A percentile compares a stretch with the other conserved stretches of the same genome.
Conservation (phyloP, 2,329 filamentous ascomycete species). For the Stachybotrys chlorohalonatus region DNA sequence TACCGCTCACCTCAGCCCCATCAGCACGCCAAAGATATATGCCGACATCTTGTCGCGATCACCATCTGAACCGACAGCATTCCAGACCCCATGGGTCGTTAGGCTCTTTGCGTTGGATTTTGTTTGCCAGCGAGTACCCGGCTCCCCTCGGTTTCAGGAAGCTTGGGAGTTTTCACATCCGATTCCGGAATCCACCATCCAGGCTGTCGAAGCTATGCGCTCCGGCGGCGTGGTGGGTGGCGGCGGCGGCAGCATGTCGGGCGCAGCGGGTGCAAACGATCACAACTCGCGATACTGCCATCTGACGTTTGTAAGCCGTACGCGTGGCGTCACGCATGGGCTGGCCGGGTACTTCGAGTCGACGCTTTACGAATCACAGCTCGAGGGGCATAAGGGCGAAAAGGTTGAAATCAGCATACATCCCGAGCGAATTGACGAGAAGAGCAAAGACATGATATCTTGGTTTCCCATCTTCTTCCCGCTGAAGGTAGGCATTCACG, state of each 20-base stretch:
- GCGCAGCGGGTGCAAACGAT: constrained; percentile 75
- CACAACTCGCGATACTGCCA: constrained; percentile 81
- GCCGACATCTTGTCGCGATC: constrained; percentile 64
- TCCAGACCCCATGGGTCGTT: constrained; percentile 90
- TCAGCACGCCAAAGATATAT: constrained; percentile 77
- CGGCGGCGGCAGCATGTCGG: constrained; percentile 63
- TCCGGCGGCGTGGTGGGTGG: constrained; percentile 57
- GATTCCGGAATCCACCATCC: constrained; percentile 49
- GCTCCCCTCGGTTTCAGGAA: constrained; percentile 56
- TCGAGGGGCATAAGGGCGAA: constrained; percentile 22
- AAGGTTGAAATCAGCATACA: constrained; percentile 86
- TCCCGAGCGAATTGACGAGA: constrained; percentile 81
- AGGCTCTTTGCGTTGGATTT: constrained; percentile 86
- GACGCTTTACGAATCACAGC: constrained; percentile 65
- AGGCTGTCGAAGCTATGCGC: constrained; percentile 44
- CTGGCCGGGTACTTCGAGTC: constrained; percentile 94
- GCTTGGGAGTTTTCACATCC: constrained; percentile 79
- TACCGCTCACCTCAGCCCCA: constrained; percentile 87
- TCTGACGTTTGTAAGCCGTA: constrained; percentile 66
- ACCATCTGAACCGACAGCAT: constrained; percentile 57
- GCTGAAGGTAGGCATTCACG: constrained; percentile 58
- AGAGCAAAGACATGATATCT: constrained; percentile 96
- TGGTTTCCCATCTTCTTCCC: constrained; percentile 99
- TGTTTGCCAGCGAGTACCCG: constrained; percentile 56
- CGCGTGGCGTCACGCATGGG: constrained; percentile 80